Base-by-base conservation (phyloP, 108 stramenopile species). In the Mayamaea pseudoterrestris region DNA sequence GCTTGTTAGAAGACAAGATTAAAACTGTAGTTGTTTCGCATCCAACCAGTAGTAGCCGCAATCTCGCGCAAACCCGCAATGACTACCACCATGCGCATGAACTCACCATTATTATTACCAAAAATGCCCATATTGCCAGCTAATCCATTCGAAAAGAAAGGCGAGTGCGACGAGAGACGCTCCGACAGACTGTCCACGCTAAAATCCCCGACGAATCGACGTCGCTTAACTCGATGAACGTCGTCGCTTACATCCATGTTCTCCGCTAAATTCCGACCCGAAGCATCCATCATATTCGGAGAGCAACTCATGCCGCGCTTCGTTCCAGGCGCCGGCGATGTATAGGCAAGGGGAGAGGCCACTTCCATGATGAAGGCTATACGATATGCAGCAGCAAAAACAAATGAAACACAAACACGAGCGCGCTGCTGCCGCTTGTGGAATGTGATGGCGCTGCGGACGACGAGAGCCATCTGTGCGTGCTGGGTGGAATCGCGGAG, bases 231-330 rank as follows among this genome's bases (percentile, higher is more conserved):
- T 34, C 32, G 32, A 9, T 34, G 22, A 23, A 44, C 44, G 44
- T n/a, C 26, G 26, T 14, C 44, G 44, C 26, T 27, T 27, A 25
- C 18, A 44, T n/a, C 44, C n/a, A 20, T 13, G 44, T 44, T 44
- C 26, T n/a, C n/a, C 24, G 26, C 24, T 22, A 44, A 44, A 26
- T 3, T 44, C 44, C 44, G 22, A 36, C 32, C 46, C 24, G 61
- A 53, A 9, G 54, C 37, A 41, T 65, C 66, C 50, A 56, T 63
- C 32, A 56, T 58, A 21, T 58, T 52, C 23, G 78, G 70, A 25
- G 74, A 73, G 34, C 62, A 75, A 31, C 65, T 63, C 45, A 75
- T 66, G 24, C 65, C 59, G 18, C 85, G 64, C 65, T 87, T 87
- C 7, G 64, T 35, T 2, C 77, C 74, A 25, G 57, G 60, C 28